Percentiles rank a stretch among this genome's conserved stretches.
phyloP scores from a whole-genome alignment of 805 yeast genomes.

The Kodamaea laetipori region DNA sequence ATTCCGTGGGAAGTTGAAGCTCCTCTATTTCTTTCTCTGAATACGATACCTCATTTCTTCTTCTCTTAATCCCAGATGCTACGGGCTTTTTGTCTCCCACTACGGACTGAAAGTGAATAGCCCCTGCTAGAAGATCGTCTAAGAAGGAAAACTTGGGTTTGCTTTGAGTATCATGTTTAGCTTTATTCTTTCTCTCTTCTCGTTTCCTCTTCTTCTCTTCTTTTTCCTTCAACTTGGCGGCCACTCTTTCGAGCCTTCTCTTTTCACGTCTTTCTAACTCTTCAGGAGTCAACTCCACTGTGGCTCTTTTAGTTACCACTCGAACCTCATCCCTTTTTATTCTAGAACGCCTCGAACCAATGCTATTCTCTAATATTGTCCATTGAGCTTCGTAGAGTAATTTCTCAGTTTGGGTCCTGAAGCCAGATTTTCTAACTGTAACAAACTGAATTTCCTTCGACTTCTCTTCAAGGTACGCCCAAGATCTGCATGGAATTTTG shows the following conservation, averaged over 20 bases:
- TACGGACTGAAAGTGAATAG: constrained; percentile 43
- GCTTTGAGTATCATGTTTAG: background rate
- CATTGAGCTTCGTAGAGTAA: constrained; percentile 44
- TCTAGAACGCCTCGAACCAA: background rate
- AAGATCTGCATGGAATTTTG: constrained; percentile 27
- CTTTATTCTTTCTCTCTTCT: constrained; percentile 8
- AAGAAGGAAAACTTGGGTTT: background rate
- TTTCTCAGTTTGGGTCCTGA: constrained; percentile 13
- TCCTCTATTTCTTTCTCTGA: constrained; percentile 14
- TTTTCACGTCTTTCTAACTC: constrained; percentile 15
- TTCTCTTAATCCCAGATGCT: constrained; percentile 14
- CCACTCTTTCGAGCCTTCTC: constrained; percentile 8
- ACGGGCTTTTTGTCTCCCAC: constrained; percentile 37
- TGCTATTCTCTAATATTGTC: constrained; percentile 23
- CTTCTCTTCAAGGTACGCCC: constrained; percentile 23
- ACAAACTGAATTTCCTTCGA: constrained; percentile 27
- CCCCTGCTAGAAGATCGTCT: constrained; percentile 23
- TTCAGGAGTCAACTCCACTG: constrained; percentile 18
- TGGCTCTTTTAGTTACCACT: constrained; percentile 7
- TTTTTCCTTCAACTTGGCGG: background rate
- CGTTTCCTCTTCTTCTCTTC: constrained; percentile 2
- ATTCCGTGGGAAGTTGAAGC: no score
- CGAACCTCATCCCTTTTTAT: constrained; percentile 14
- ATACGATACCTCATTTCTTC: constrained; percentile 1
- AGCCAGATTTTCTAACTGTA: constrained; percentile 28